Percentiles rank a stretch among this genome's conserved stretches.
phyloP scores from a whole-genome alignment of 441 rosid genomes.

The Syzygium malaccense region DNA sequence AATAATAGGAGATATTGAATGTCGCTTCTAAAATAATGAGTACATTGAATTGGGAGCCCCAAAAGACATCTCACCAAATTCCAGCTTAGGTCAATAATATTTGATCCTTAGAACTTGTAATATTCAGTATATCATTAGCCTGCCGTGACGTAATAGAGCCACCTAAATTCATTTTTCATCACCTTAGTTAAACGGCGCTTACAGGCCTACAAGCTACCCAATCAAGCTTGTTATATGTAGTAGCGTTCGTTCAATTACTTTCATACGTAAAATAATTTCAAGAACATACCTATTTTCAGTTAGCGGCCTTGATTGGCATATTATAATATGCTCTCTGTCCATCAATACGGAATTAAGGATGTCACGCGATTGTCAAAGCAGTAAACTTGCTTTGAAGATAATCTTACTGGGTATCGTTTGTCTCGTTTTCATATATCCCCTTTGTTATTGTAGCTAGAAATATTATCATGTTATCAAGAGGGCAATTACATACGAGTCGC shows the following conservation, averaged over 20 bases:
- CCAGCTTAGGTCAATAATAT: background rate
- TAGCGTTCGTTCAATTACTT: background rate
- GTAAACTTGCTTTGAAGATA: background rate
- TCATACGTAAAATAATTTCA: background rate
- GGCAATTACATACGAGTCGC: background rate
- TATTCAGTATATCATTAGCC: background rate
- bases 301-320: background rate
- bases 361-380: background rate
- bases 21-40: background rate
- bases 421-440: background rate
- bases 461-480: background rate
- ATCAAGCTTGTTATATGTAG: background rate
- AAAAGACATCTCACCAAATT: background rate
- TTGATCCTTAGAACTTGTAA: background rate
- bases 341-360: background rate
- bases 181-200: background rate
- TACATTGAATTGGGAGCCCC: background rate
- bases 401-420: background rate
- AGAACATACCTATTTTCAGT: background rate
- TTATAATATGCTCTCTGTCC: background rate
- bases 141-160: background rate
- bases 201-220: background rate
- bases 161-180: background rate
- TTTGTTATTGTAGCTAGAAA: background rate
- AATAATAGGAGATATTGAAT: background rate